phyloP scores from a whole-genome alignment of 345 rosid genomes.

The Euphorbia peplus region DNA sequence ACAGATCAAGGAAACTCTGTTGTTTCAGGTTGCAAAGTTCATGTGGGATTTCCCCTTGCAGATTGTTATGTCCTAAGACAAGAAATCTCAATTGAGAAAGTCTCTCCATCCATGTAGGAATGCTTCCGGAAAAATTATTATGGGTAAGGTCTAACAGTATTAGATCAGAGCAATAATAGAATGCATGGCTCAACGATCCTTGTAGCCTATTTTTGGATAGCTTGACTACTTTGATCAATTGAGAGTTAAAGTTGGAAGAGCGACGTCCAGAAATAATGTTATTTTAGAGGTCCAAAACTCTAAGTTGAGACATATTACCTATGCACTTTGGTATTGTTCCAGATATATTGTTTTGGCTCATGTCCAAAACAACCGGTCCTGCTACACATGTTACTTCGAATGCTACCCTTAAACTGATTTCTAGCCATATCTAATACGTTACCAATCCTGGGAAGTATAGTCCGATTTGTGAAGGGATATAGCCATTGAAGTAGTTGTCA shows the following conservation, averaged over 20 bases:
- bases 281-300: not conserved
- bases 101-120: constrained; percentile 19
- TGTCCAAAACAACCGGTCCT: not conserved
- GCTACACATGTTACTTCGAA: not conserved
- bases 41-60: constrained; percentile 17
- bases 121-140: constrained; percentile 10
- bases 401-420: too few species aligned
- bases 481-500: not conserved
- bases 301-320: not conserved
- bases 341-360: not conserved
- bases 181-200: constrained; percentile 1
- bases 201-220: constrained; percentile 5
- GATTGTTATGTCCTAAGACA: constrained; percentile 16
- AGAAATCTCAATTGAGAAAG: constrained; percentile 10
- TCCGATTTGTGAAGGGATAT: not conserved
- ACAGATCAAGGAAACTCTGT: not conserved
- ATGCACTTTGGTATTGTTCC: constrained; percentile 1
- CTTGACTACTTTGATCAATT: not conserved
- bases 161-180: not conserved
- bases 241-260: not conserved
- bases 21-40: constrained; percentile 13
- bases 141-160: constrained; percentile 14
- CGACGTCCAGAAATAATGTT: constrained; percentile 7
- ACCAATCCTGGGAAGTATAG: not conserved
- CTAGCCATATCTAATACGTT: not conserved